Base-by-base conservation (phyloP, 78 protist genomes). In the Dictyostelium purpureum region DNA sequence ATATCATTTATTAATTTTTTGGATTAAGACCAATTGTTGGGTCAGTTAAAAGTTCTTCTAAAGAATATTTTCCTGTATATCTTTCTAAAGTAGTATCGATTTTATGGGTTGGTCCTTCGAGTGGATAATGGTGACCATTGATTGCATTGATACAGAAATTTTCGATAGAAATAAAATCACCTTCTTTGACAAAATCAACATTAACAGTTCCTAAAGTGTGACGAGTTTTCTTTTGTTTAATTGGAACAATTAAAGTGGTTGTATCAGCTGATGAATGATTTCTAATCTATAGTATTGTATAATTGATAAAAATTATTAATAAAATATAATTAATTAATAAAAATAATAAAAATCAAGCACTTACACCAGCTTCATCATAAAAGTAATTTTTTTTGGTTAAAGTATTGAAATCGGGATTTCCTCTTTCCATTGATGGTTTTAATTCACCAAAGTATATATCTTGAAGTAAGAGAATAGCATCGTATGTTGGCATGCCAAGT, bases 111-210 rank as follows among this genome's bases (percentile, higher is more conserved):
- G 79, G 79, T 28, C 31, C 35, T 5, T 40, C 21, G 6, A 71
- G 31, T 28, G 40, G 45, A 26, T 71, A 71, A 71, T 26, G 31
- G 28, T 9, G 4, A 71, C 79, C 79, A 71, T 71, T 71, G 18
- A 71, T 16, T 21, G 45, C 79, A 28, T 71, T 45, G 0, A 71
- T 45, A 28, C 21, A 47, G 47, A 71, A 71, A 38, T 71, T 71
- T 71, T 26, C 51, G 45, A 71, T 21, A 11, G 61, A 16, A 31
- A 71, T 71, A 24, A 12, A 10, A 3, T 47, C n/a, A 71, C 79
- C 79, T 71, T 71, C 79, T 47, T 71, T 40, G 12, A 49, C 54
- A 71, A 71, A 35, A 71, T 71, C 79, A 45, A 71, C 47, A 71
- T 28, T 45, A 45, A 71, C 37, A 47, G 40, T 16, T 9, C 61